These are phyloP conservation scores for Clonostachys byssicola DNA, from an alignment of 2,329 filamentous ascomycete species.

Conservation along the genomic window DNA sequence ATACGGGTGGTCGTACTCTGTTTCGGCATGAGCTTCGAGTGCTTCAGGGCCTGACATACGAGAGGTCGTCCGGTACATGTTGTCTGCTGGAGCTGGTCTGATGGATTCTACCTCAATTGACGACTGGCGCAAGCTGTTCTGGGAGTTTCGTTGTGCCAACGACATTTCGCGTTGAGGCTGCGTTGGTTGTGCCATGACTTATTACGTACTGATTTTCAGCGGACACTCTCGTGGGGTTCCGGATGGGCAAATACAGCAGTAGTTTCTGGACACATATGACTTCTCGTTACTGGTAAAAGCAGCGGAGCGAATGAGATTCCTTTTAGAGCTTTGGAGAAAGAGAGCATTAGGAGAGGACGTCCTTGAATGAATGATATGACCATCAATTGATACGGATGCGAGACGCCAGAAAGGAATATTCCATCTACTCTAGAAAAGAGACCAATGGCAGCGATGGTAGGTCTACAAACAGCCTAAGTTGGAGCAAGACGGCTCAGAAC, in stretches of 20 bases:
- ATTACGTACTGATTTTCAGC: not conserved
- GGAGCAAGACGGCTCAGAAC: too few species aligned
- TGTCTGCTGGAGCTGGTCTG: not conserved
- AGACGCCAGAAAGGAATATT: too few species aligned
- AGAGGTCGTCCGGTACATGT: conserved; percentile 15
- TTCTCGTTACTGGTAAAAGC: too few species aligned
- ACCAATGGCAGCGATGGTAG: too few species aligned
- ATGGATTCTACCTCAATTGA: not conserved
- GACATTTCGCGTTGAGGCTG: not conserved
- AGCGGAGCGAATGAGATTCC: too few species aligned
- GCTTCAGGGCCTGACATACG: conserved; percentile 21
- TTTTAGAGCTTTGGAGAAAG: too few species aligned
- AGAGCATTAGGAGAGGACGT: too few species aligned
- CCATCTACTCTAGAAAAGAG: too few species aligned
- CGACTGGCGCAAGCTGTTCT: not conserved
- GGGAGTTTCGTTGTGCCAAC: not conserved
- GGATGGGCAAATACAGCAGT: not conserved
- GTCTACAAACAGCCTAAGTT: too few species aligned
- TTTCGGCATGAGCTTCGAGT: conserved; percentile 10
- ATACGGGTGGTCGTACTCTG: conserved; percentile 8
- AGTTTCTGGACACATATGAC: not conserved
- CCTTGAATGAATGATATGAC: too few species aligned
- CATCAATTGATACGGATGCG: too few species aligned
- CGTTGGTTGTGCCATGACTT: not conserved
- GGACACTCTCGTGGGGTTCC: not conserved